A percentile compares a stretch with the other conserved stretches of the same genome.
These are phyloP conservation scores for Posidonia australis DNA, from an alignment of 106 monocot species.

Conservation along the genomic window DNA sequence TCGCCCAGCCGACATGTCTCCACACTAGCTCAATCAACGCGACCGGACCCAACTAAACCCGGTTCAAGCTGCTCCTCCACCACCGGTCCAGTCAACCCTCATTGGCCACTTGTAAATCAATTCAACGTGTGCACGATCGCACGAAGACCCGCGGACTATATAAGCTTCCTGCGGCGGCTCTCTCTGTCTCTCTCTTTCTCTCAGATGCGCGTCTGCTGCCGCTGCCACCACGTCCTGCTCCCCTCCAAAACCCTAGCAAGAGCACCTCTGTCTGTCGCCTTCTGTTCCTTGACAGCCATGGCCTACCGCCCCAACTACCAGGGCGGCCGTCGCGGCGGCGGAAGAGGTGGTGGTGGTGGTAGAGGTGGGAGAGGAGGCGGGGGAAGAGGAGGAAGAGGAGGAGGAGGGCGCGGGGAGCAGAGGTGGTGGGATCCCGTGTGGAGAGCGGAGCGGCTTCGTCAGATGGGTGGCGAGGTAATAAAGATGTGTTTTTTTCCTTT, in stretches of 20 bases:
- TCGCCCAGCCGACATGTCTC: too few species aligned
- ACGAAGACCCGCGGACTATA: too few species aligned
- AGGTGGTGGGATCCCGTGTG: constrained; percentile 83
- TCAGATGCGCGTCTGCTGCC: constrained; percentile 1
- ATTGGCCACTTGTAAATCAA: too few species aligned
- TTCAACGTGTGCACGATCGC: too few species aligned
- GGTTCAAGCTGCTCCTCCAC: too few species aligned
- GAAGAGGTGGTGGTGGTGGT: constrained; percentile 17
- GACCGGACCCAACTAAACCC: too few species aligned
- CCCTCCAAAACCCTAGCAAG: neutral
- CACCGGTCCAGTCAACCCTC: too few species aligned
- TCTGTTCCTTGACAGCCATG: constrained; percentile 20
- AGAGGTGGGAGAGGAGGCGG: constrained; percentile 17
- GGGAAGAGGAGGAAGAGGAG: constrained; percentile 24
- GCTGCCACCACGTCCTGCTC: neutral
- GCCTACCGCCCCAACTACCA: constrained; percentile 53
- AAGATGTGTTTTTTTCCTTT: neutral
- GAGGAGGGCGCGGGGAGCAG: constrained; percentile 54
- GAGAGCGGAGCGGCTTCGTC: constrained; percentile 65
- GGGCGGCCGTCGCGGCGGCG: constrained; percentile 34
- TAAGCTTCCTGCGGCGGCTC: neutral
- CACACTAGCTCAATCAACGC: too few species aligned
- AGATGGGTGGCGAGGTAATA: constrained; percentile 54
- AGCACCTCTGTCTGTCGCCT: neutral
- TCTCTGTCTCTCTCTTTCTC: neutral